A percentile compares a stretch with the other conserved stretches of the same genome.
Evolutionary conservation across 2,329 filamentous ascomycete species (phyloP).

Genomic region (Ploettnerulaceae sp.): DNA sequence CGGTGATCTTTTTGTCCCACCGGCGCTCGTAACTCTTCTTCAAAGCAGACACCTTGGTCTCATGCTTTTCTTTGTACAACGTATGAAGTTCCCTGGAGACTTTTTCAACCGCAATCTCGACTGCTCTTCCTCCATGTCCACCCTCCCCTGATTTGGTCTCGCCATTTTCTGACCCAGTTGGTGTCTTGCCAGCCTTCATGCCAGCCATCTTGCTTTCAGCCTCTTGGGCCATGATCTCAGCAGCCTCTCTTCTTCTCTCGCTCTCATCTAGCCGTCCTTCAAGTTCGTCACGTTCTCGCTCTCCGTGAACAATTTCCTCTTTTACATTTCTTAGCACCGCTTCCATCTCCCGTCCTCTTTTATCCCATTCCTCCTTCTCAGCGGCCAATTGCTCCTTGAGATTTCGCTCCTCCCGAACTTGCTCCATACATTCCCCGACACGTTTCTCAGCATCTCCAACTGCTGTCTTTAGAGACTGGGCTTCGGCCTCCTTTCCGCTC

Average conservation of each 20-base stretch:
- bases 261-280: conserved; percentile 70
- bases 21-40: conserved; percentile 80
- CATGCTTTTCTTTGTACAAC: conserved; percentile 95
- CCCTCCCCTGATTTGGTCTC: conserved; percentile 31
- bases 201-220: conserved; percentile 71
- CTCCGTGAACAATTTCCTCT: conserved; percentile 71
- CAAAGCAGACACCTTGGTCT: conserved; percentile 87
- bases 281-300: conserved; percentile 77
- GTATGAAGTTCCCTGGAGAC: conserved; percentile 91
- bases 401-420: conserved; percentile 70
- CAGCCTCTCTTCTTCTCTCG: conserved; percentile 68
- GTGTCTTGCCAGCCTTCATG: conserved; percentile 59
- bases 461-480: conserved; percentile 78
- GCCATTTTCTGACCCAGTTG: conserved; percentile 34
- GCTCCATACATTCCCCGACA: conserved; percentile 80
- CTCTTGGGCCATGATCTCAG: conserved; percentile 71
- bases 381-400: conserved; percentile 66
- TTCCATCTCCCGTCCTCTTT: conserved; percentile 81
- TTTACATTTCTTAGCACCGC: conserved; percentile 72
- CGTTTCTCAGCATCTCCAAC: conserved; percentile 88
- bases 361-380: conserved; percentile 80
- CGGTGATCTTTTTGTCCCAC: conserved; percentile 81
- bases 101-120: conserved; percentile 81
- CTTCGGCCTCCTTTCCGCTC: conserved; percentile 89
- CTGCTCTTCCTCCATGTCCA: conserved; percentile 47